A percentile compares a stretch with the other conserved stretches of the same genome.
Evolutionary conservation across 2,329 filamentous ascomycete genomes (phyloP).

Genomic region (Geosmithia morbida): DNA sequence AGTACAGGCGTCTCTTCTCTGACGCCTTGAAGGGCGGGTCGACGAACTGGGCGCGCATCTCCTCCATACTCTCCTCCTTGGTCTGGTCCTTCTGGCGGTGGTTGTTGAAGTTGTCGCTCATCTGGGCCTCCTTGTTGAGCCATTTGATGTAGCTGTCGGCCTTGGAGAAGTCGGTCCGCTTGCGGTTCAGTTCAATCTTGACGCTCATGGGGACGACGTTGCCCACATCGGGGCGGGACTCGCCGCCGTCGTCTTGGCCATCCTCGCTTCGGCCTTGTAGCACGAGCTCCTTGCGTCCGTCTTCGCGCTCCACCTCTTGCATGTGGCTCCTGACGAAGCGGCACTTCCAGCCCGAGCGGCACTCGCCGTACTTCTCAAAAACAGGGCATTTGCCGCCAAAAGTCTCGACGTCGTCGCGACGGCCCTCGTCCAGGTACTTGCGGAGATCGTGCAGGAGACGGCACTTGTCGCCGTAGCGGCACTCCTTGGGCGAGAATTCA

Average conservation of each 20-base stretch:
- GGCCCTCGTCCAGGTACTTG: conserved; percentile 70
- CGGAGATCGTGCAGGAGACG: conserved; percentile 73
- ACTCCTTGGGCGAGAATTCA: conserved; percentile 71
- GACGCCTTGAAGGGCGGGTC: conserved; percentile 81
- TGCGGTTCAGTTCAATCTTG: conserved; percentile 64
- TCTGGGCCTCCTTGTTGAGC: conserved; percentile 49
- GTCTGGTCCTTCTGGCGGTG: conserved; percentile 12
- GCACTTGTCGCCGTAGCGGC: conserved; percentile 68
- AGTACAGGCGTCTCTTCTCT: conserved; percentile 88
- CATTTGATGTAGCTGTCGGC: conserved; percentile 66
- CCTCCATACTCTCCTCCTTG: conserved; percentile 35
- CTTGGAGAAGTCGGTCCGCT: conserved; percentile 54
- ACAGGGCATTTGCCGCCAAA: conserved; percentile 62
- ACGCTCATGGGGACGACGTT: conserved; percentile 58
- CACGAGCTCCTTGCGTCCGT: conserved; percentile 72
- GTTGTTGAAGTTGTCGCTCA: conserved; percentile 23
- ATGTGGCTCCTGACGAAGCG: conserved; percentile 82
- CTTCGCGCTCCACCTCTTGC: conserved; percentile 59
- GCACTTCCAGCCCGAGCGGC: conserved; percentile 84
- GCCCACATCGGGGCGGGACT: conserved; percentile 50
- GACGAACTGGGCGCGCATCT: conserved; percentile 66
- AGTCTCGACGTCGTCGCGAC: conserved; percentile 63
- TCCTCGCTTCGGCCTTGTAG: conserved; percentile 27
- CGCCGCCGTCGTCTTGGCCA: conserved; percentile 25
- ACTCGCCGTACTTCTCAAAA: conserved; percentile 62